Evolutionary conservation across 257 asterid species (phyloP).

Genomic region (Scutellaria minor): DNA sequence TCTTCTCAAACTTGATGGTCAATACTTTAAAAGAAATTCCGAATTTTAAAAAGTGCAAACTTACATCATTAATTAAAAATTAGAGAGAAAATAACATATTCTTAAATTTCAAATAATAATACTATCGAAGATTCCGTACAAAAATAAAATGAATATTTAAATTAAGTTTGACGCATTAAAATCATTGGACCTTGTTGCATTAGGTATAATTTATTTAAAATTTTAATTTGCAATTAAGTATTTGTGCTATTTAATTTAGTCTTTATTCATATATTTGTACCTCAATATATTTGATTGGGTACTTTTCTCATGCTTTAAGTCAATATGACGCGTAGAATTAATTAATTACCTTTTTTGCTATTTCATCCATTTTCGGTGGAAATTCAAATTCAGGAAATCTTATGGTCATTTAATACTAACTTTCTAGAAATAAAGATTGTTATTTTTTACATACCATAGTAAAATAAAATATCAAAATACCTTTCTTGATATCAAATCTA

Average conservation of each 20-base stretch:
- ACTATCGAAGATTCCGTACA: too few relatives aligned
- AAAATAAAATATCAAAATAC: too few relatives aligned
- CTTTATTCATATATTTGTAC: constrained; percentile 14
- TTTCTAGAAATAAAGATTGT: not conserved
- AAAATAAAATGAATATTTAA: too few relatives aligned
- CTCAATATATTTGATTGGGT: constrained; percentile 21
- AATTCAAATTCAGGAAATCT: not conserved
- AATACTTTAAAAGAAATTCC: too few relatives aligned
- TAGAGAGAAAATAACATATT: too few relatives aligned
- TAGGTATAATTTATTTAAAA: not conserved
- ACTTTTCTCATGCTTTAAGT: constrained; percentile 37
- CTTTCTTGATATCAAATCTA: too few relatives aligned
- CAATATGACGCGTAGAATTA: constrained; percentile 28
- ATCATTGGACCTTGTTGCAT: not conserved
- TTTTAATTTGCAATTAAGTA: not conserved
- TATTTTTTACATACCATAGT: not conserved
- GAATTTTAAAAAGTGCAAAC: too few relatives aligned
- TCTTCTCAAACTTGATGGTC: too few relatives aligned
- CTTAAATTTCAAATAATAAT: too few relatives aligned
- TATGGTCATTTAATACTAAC: constrained; percentile 9
- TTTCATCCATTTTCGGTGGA: constrained; percentile 3
- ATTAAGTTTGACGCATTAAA: not conserved
- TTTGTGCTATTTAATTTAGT: not conserved
- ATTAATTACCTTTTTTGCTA: not conserved
- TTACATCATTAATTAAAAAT: too few relatives aligned